These are phyloP conservation scores for Saccharomycopsis sp. DNA, from an alignment of 805 yeast species.

Conservation along the genomic window DNA sequence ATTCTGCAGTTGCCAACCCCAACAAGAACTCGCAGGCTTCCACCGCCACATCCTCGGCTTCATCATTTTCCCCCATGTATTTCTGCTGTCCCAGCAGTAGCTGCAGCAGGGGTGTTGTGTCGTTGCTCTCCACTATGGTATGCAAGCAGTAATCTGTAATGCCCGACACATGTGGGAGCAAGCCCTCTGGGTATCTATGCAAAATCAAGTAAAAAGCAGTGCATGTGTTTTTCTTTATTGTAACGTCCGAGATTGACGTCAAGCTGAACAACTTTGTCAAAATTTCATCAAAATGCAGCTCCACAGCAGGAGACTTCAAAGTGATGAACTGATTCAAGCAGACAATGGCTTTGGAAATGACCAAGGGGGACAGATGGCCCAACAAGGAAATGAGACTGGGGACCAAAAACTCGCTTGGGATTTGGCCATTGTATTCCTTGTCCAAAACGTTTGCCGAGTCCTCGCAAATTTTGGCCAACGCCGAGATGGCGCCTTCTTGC, in stretches of 20 bases:
- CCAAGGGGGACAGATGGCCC: conserved; percentile 33
- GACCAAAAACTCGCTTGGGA: conserved; percentile 61
- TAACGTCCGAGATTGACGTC: conserved; percentile 50
- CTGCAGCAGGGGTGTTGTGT: too few relatives aligned
- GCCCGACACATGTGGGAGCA: conserved; percentile 76
- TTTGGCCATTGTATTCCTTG: conserved; percentile 50
- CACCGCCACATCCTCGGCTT: conserved; percentile 66
- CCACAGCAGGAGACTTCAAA: conserved; percentile 55
- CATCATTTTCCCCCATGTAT: conserved; percentile 16
- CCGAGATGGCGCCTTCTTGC: conserved; percentile 71
- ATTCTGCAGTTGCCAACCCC: conserved; percentile 53
- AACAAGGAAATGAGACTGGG: conserved; percentile 53
- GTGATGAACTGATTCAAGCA: conserved; percentile 74
- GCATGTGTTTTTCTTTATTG: conserved; percentile 68
- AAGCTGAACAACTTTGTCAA: conserved; percentile 55
- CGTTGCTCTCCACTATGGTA: conserved; percentile 42
- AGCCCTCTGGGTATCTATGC: conserved; percentile 71
- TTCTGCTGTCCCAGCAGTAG: too few relatives aligned
- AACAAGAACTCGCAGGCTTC: conserved; percentile 92
- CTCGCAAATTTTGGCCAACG: conserved; percentile 83
- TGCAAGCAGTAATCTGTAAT: conserved; percentile 78
- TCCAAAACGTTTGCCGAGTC: conserved; percentile 66
- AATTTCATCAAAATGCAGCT: conserved; percentile 56
- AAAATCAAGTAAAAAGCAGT: conserved; percentile 61
- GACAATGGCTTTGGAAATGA: conserved; percentile 54